Evolutionary conservation across 2,329 filamentous ascomycete genomes (phyloP).

Genomic region (Paraconiothyrium sp.): DNA sequence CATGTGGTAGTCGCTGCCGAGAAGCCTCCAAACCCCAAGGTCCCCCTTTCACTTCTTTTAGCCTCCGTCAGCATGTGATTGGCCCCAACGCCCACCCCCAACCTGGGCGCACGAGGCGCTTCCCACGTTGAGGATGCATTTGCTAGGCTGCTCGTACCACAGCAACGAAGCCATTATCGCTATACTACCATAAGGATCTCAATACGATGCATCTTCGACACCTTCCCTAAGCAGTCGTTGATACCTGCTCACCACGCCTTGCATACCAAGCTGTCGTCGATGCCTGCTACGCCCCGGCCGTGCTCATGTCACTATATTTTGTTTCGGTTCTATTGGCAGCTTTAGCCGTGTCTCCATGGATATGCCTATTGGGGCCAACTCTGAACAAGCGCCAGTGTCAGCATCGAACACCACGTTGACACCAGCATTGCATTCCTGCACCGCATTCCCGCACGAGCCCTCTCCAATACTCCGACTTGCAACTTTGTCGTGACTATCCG

Average conservation of each 20-base stretch:
- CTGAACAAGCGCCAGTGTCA: constrained; percentile 13
- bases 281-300: constrained; percentile 6
- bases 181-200: not conserved
- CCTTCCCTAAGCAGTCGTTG: constrained; percentile 19
- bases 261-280: not conserved
- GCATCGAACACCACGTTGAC: constrained; percentile 1
- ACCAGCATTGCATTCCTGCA: constrained; percentile 16
- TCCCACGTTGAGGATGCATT: constrained; percentile 2
- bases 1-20: not conserved
- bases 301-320: constrained; percentile 1
- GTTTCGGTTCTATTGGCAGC: not conserved
- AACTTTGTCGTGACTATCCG: not conserved
- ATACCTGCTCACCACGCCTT: not conserved
- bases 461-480: constrained; percentile 1
- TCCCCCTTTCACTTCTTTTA: not conserved
- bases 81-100: not conserved
- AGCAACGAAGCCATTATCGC: not conserved
- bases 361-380: not conserved
- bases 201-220: constrained; percentile 13
- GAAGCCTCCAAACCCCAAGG: not conserved
- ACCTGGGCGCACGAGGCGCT: not conserved
- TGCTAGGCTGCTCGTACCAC: not conserved
- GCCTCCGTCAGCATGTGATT: not conserved
- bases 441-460: constrained; percentile 15
- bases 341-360: constrained; percentile 1